These are phyloP conservation scores for Collariella sp. DNA, from an alignment of 495 filamentous ascomycete genomes.

Conservation along the genomic window DNA sequence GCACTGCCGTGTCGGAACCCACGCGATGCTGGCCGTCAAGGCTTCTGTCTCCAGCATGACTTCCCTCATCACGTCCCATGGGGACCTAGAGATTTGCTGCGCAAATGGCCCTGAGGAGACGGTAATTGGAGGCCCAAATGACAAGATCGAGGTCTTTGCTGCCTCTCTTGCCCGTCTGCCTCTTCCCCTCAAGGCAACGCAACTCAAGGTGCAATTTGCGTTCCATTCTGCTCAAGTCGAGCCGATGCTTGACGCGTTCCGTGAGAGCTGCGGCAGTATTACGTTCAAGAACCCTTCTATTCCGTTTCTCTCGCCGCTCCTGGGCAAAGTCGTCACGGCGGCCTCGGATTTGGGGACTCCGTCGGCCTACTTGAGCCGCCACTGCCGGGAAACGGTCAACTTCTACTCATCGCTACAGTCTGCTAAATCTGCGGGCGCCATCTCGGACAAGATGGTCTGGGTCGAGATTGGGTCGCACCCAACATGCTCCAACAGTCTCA, in stretches of 20 bases:
- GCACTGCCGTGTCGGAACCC: conserved; percentile 57
- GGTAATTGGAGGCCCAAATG: conserved; percentile 45
- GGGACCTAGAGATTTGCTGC: conserved; percentile 42
- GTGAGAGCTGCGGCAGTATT: conserved; percentile 46
- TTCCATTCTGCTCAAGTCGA: conserved; percentile 77
- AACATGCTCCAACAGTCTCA: conserved; percentile 56
- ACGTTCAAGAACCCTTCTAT: conserved; percentile 50
- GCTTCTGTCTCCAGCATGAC: conserved; percentile 31
- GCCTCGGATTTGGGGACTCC: conserved; percentile 40
- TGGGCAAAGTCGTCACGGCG: conserved; percentile 46
- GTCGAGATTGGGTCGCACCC: conserved; percentile 62
- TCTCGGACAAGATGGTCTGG: conserved; percentile 43
- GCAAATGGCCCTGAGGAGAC: conserved; percentile 50
- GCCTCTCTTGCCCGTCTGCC: conserved; percentile 46
- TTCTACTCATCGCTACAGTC: conserved; percentile 52
- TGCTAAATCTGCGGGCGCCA: conserved; percentile 36
- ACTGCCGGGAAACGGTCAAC: conserved; percentile 62
- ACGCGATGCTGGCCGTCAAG: conserved; percentile 54
- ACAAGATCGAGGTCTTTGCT: conserved; percentile 46
- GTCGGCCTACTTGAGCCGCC: conserved; percentile 51
- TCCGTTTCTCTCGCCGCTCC: conserved; percentile 58
- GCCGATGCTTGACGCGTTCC: conserved; percentile 56
- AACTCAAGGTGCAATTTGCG: conserved; percentile 62
- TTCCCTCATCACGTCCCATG: conserved; percentile 20
- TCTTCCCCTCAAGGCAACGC: conserved; percentile 53